Evolutionary conservation across 164 flowering plant species (phyloP).

Genomic region (Malania oleifera): DNA sequence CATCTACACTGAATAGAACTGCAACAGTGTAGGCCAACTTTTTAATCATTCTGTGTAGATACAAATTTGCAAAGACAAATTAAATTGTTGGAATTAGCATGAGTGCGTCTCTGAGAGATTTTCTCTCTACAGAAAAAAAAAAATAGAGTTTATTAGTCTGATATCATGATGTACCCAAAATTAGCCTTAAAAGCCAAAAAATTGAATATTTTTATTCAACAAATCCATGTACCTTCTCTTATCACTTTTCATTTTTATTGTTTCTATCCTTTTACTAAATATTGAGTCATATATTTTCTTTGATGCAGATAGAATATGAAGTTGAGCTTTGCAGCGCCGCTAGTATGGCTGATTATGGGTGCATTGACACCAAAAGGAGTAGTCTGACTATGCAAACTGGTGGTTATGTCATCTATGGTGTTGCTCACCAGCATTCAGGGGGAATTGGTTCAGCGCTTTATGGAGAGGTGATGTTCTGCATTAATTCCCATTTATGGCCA

Average conservation of each 20-base stretch:
- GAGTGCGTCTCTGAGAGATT: too few species aligned
- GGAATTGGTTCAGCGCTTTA: slow-evolving; percentile 67
- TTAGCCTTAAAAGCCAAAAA: too few species aligned
- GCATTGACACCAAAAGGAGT: slow-evolving; percentile 39
- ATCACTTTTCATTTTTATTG: neutral
- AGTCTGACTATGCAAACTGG: slow-evolving; percentile 44
- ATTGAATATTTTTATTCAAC: too few species aligned
- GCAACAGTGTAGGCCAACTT: too few species aligned
- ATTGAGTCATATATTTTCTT: neutral
- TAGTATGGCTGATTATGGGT: slow-evolving; percentile 23
- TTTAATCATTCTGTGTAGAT: too few species aligned
- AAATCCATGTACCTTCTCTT: too few species aligned
- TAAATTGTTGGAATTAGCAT: too few species aligned
- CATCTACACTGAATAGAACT: too few species aligned
- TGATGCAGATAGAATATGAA: slow-evolving; percentile 65
- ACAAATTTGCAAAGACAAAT: too few species aligned
- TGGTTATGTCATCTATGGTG: slow-evolving; percentile 73
- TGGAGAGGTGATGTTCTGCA: slow-evolving; percentile 45
- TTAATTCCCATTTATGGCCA: neutral
- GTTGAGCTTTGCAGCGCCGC: slow-evolving; percentile 40
- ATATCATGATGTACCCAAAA: too few species aligned
- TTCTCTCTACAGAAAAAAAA: too few species aligned
- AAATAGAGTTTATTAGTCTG: too few species aligned
- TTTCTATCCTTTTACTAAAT: neutral
- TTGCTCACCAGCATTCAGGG: slow-evolving; percentile 78